phyloP scores from a whole-genome alignment of 352 stramenopile species.

The Pythium inflatum region DNA sequence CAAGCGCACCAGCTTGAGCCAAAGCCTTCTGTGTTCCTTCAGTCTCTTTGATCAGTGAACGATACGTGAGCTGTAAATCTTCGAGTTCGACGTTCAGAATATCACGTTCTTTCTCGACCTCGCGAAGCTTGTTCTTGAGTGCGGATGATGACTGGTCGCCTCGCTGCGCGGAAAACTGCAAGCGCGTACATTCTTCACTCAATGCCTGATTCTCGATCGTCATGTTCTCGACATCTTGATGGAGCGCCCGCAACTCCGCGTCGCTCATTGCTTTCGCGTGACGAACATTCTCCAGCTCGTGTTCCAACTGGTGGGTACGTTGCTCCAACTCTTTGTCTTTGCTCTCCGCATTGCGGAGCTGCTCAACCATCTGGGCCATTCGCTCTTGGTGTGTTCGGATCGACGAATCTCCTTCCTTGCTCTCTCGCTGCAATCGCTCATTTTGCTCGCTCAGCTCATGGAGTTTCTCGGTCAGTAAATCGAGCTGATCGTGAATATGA shows the following conservation, averaged over 20 bases:
- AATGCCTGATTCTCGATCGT: conserved; percentile 86
- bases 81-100: conserved; percentile 77
- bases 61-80: conserved; percentile 75
- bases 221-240: conserved; percentile 88
- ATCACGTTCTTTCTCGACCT: conserved; percentile 71
- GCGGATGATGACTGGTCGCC: conserved; percentile 53
- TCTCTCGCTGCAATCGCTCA: conserved; percentile 42
- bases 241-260: conserved; percentile 63
- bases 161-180: conserved; percentile 61
- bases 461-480: conserved; percentile 72
- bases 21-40: conserved; percentile 70
- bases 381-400: conserved; percentile 59
- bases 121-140: conserved; percentile 61
- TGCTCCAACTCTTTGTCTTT: conserved; percentile 46
- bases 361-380: conserved; percentile 56
- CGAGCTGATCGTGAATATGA: conserved; percentile 64
- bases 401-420: conserved; percentile 40
- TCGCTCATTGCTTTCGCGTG: conserved; percentile 71
- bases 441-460: conserved; percentile 63
- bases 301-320: conserved; percentile 51
- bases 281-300: conserved; percentile 55
- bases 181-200: conserved; percentile 73
- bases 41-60: conserved; percentile 70
- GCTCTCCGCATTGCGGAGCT: conserved; percentile 61
- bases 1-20: conserved; percentile 50